Evolutionary conservation across 1,284 basidiomycete genomes (phyloP), one percentile per base, ranked within the genome.

Genomic region (Cryptococcus hybrid): DNA sequence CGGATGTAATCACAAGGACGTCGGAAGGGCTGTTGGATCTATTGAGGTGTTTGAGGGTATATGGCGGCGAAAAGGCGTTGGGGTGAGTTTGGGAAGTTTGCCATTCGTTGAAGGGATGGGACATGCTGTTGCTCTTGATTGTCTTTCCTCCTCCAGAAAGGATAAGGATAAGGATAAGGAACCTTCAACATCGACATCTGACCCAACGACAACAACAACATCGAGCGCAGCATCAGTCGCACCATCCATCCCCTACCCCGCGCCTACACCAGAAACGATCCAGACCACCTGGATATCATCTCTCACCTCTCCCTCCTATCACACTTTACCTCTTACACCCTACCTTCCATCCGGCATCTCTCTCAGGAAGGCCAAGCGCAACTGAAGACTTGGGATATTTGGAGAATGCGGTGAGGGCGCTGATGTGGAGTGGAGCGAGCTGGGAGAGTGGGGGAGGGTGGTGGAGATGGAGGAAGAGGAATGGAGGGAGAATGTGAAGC

Each of bases 11-110:
- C 64, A 89, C 93, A 59, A 85, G 87, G 51, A 86, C 98, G 13
- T 89, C 91, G 5, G 96, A 99, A 71, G 92, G 92, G 5, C 79
- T 99, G 49, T 82, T 98, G 42, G 97, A 96, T 77, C 84, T 99
- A 5, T 92, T 95, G 1, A 81, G 94, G 80, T 98, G 18, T 95
- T 99, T 72, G 94, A 98, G 74, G 88, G n/a, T 93, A 13, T 94
- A 96, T 70, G 91, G 89, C 3, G 88, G 90, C 54, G 93, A 97
- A 73, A 89, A 90, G 63, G 90, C 90, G 8, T 82, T 96, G n/a
- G 85, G 86, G 1, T 95, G 92, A 90, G 88, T n/a, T 80, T 93
- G 51, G 84, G 87, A 60, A 91, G 89, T 0, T 80, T 95, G 3
- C 89, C 92, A 0, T 84, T 82, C 67, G 78, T 92, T 18, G 12